phyloP scores from a whole-genome alignment of 1,284 basidiomycete genomes.

The Tilletiopsis washingtonensis region DNA sequence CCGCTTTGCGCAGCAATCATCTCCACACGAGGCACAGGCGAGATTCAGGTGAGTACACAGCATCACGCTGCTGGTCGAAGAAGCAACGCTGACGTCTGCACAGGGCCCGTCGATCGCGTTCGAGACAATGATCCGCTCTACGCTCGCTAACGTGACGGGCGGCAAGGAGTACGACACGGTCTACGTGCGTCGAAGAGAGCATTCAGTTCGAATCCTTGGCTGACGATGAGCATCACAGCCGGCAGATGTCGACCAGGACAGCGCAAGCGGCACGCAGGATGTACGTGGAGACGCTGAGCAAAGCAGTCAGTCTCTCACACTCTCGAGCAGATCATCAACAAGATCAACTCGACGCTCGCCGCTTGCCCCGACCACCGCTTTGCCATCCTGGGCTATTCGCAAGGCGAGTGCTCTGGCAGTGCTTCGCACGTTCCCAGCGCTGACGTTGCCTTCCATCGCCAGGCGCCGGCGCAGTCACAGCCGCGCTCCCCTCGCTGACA shows the following conservation, averaged over 20 bases:
- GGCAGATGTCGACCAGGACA: constrained; percentile 28
- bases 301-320: not conserved
- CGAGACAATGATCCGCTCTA: constrained; percentile 22
- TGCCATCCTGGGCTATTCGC: constrained; percentile 24
- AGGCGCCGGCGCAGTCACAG: too few relatives aligned
- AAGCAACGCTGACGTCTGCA: too few relatives aligned
- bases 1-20: too few relatives aligned
- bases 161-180: constrained; percentile 36
- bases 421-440: too few relatives aligned
- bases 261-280: constrained; percentile 26
- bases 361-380: constrained; percentile 16
- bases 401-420: too few relatives aligned
- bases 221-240: too few relatives aligned
- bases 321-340: constrained; percentile 13
- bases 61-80: too few relatives aligned
- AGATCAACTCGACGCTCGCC: constrained; percentile 8
- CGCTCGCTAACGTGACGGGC: constrained; percentile 14
- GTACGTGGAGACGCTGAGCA: constrained; percentile 7
- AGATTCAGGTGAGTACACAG: too few relatives aligned
- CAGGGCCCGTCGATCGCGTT: constrained; percentile 37
- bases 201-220: too few relatives aligned
- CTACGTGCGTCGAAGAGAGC: too few relatives aligned
- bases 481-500: constrained; percentile 36
- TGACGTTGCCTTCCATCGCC: too few relatives aligned
- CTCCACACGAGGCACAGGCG: not conserved